Percentiles rank a stretch among this genome's conserved stretches.
Evolutionary conservation across 2,329 filamentous ascomycete genomes (phyloP).

Genomic region (Fusarium brachygibbosum): DNA sequence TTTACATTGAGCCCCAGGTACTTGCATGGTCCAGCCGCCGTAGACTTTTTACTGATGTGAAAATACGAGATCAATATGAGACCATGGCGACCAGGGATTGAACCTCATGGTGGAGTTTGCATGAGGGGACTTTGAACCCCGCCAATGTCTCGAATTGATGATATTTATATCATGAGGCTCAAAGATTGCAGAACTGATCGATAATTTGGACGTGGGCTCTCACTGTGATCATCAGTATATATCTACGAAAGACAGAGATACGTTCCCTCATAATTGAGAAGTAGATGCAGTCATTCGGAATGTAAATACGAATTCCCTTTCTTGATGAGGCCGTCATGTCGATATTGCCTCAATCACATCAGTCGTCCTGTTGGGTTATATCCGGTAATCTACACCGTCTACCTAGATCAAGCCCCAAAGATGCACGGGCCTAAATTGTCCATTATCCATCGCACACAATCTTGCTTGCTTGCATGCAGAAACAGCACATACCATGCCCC

Average conservation of each 20-base stretch:
- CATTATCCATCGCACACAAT: slow-evolving; percentile 31
- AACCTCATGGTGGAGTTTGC: slow-evolving; percentile 1
- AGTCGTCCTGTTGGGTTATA: slow-evolving; percentile 11
- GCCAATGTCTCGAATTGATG: slow-evolving; percentile 14
- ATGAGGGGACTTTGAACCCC: slow-evolving; percentile 9
- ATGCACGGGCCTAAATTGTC: slow-evolving; percentile 30
- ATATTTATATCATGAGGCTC: slow-evolving; percentile 7
- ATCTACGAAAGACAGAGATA: not conserved
- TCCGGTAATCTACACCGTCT: slow-evolving; percentile 24
- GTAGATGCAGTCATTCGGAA: not conserved
- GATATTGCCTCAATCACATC: slow-evolving; percentile 27
- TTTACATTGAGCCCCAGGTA: slow-evolving; percentile 28
- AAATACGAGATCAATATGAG: slow-evolving; percentile 34
- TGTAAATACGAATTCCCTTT: not conserved
- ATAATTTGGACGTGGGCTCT: not conserved
- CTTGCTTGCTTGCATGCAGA: slow-evolving; percentile 25
- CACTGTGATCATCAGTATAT: too few relatives aligned
- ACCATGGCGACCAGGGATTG: slow-evolving; percentile 14
- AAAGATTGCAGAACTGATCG: not conserved
- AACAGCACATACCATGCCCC: slow-evolving; percentile 36
- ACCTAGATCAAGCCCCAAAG: slow-evolving; percentile 3
- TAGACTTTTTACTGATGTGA: slow-evolving; percentile 20
- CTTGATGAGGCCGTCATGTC: not conserved
- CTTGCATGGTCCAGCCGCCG: slow-evolving; percentile 25
- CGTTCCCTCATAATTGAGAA: too few relatives aligned